phyloP scores from a whole-genome alignment of 768 basidiomycete species.

The Obba rivulosa region DNA sequence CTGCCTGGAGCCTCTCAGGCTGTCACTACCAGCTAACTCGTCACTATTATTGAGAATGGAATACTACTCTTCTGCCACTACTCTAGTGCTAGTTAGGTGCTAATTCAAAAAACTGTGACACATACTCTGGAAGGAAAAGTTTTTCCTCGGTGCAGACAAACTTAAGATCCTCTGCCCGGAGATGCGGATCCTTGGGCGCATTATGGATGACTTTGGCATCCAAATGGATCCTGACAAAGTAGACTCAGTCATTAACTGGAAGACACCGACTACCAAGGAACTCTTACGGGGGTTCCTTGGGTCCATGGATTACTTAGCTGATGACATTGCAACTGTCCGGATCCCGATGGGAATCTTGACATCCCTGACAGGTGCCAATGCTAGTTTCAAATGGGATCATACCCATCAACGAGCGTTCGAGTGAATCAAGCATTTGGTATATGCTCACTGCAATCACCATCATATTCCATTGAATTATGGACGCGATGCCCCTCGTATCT shows the following conservation, averaged over 20 bases:
- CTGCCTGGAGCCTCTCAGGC: too few relatives aligned
- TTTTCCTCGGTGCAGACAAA: constrained; percentile 33
- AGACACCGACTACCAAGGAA: constrained; percentile 22
- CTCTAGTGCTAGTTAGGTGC: too few relatives aligned
- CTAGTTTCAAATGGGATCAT: constrained; percentile 16
- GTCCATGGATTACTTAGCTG: constrained; percentile 29
- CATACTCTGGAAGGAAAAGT: constrained; percentile 23
- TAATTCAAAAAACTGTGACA: too few relatives aligned
- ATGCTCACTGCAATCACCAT: constrained; percentile 6
- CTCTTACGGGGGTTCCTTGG: constrained; percentile 30
- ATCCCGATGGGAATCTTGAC: constrained; percentile 35
- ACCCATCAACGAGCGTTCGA: constrained; percentile 27
- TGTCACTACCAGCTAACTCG: too few relatives aligned
- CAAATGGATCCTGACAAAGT: constrained; percentile 23
- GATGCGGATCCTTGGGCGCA: constrained; percentile 26
- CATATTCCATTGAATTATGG: constrained; percentile 16
- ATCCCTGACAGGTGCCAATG: constrained; percentile 9
- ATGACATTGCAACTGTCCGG: constrained; percentile 25
- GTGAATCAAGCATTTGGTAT: constrained; percentile 17
- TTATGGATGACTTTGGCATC: constrained; percentile 23
- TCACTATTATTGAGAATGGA: too few relatives aligned
- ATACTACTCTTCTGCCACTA: too few relatives aligned
- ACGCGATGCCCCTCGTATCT: constrained; percentile 10
- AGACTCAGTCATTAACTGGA: constrained; percentile 25
- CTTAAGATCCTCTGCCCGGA: constrained; percentile 25